A percentile compares a stretch with the other conserved stretches of the same genome.
Conservation (phyloP, 352 stramenopile genomes). For the Pythium rhizo-oryzae region DNA sequence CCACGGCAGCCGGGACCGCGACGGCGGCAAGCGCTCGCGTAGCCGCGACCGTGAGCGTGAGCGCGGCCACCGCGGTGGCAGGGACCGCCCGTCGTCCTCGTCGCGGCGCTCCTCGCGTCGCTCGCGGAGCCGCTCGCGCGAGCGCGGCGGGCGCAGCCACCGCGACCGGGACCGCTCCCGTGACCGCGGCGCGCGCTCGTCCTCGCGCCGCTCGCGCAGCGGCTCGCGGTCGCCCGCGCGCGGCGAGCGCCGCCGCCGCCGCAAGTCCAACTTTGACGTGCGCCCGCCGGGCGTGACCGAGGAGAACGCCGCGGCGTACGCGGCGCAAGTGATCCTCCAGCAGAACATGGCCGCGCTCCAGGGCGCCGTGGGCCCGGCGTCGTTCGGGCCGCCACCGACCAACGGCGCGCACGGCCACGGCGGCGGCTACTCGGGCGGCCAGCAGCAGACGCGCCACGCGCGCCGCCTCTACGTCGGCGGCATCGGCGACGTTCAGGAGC, state of each 20-base stretch:
- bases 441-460: slow-evolving; percentile 95
- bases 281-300: slow-evolving; percentile 77
- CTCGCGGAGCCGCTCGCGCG: slow-evolving; percentile 34
- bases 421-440: slow-evolving; percentile 17
- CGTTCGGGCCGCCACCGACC: slow-evolving; percentile 51
- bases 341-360: slow-evolving; percentile 79
- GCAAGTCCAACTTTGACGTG: slow-evolving; percentile 88
- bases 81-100: slow-evolving; percentile 21
- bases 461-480: slow-evolving; percentile 97
- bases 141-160: slow-evolving; percentile 23
- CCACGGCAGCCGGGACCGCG: slow-evolving; percentile 16
- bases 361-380: slow-evolving; percentile 59
- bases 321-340: slow-evolving; percentile 83
- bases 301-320: slow-evolving; percentile 81
- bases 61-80: slow-evolving; percentile 15
- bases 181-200: slow-evolving; percentile 45
- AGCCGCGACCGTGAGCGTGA: slow-evolving; percentile 40
- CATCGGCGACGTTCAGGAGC: slow-evolving; percentile 80
- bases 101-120: slow-evolving; percentile 46
- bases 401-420: slow-evolving; percentile 24
- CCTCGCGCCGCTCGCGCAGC: slow-evolving; percentile 43
- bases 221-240: slow-evolving; percentile 28
- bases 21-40: slow-evolving; percentile 32
- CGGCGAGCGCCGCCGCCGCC: slow-evolving; percentile 43
- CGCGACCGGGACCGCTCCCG: slow-evolving; percentile 36